Evolutionary conservation across 2,329 filamentous ascomycete species (phyloP), one percentile per base, ranked within the genome.

Genomic region (Ceratocystis cubensis): DNA sequence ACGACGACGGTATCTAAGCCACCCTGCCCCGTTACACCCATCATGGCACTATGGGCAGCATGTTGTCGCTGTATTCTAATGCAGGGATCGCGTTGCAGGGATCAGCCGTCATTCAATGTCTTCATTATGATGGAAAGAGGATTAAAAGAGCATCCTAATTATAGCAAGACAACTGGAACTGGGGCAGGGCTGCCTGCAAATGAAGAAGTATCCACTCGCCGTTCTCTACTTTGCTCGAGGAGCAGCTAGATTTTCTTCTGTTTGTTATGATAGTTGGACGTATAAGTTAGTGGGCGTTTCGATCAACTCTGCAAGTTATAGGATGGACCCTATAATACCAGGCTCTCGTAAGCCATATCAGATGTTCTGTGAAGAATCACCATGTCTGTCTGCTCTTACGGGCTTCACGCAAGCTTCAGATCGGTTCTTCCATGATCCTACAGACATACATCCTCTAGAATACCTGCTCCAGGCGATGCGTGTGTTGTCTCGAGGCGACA

Each of bases 91-190:
- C 6, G 22, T 28, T 15, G 10, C 50, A 57, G 22, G 50, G 50
- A 57, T 57, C 50, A 57, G 50, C 50, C 50, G 50, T 57, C 50
- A 57, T 57, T 57, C 50, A 57, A 57, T 28, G 10, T 28, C 22
- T 17, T 25, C 3, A 57, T 28, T 25, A 25, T 57, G 6, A 30
- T 28, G 7, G n/a, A 48, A 20, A 48, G 17, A 48, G n/a, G 20
- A 56, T 56, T 22, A 28, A 22, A 17, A 56, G 17, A 6, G 15
- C 7, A 8, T 57, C 22, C 50, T 57, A 57, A 57, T 30, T 57
- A 57, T 57, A 57, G 50, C 10, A 30, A 57, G 50, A 15, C 10
- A 57, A 17, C 50, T 13, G 10, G 50, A 37, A 3, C 33, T 37
- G 33, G 33, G 33, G 33, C 33, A 37, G 33, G 33, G 33, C 33